Evolutionary conservation across 2,329 filamentous ascomycete species (phyloP).

Genomic region (Paradendryphiella salina): DNA sequence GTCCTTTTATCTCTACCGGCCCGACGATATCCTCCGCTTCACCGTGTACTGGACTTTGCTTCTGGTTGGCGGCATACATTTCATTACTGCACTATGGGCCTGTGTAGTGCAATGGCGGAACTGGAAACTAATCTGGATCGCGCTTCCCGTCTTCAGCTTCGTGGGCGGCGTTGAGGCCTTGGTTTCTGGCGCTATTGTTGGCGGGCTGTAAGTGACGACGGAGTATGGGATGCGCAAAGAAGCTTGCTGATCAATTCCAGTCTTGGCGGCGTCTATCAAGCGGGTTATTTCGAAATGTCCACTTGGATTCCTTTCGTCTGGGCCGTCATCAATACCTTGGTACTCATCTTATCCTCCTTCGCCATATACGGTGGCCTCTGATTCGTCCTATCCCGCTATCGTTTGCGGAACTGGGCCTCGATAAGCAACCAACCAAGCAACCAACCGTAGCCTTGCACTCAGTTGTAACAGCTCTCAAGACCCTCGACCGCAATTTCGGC

Average conservation of each 20-base stretch:
- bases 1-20: slow-evolving; percentile 69
- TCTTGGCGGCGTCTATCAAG: slow-evolving; percentile 76
- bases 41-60: slow-evolving; percentile 86
- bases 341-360: slow-evolving; percentile 84
- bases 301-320: slow-evolving; percentile 93
- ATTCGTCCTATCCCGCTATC: background rate
- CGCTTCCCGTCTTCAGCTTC: slow-evolving; percentile 70
- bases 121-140: slow-evolving; percentile 66
- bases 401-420: too few species aligned
- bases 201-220: slow-evolving; percentile 66
- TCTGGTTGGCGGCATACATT: slow-evolving; percentile 73
- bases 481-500: too few species aligned
- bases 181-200: slow-evolving; percentile 78
- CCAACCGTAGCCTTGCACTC: too few species aligned
- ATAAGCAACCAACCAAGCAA: too few species aligned
- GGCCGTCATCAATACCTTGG: slow-evolving; percentile 80
- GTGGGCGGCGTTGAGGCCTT: slow-evolving; percentile 76
- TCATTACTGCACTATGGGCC: slow-evolving; percentile 71
- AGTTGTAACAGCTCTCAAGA: too few species aligned
- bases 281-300: slow-evolving; percentile 86
- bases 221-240: background rate
- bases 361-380: slow-evolving; percentile 87
- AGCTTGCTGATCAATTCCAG: slow-evolving; percentile 49
- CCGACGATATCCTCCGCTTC: slow-evolving; percentile 81
- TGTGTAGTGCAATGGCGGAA: slow-evolving; percentile 68